A percentile compares a stretch with the other conserved stretches of the same genome.
phyloP scores from a whole-genome alignment of 1,284 basidiomycete species.

The Melampsora americana region DNA sequence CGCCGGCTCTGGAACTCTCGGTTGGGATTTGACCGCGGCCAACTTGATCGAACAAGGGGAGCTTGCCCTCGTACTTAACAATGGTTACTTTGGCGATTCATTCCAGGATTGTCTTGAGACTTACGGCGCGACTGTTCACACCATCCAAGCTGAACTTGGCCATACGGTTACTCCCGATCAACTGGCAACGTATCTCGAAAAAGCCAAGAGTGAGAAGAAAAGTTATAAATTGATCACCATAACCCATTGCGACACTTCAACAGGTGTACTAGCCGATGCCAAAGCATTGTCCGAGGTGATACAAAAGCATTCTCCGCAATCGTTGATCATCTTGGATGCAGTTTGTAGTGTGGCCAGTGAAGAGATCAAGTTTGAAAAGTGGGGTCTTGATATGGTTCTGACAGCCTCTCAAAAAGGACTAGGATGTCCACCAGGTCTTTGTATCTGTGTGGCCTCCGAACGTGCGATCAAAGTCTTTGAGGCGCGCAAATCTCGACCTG shows the following conservation, averaged over 20 bases:
- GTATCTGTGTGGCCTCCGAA: constrained; percentile 76
- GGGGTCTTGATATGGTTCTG: constrained; percentile 86
- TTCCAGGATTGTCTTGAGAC: constrained; percentile 69
- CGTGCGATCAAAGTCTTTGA: constrained; percentile 74
- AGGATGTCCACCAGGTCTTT: constrained; percentile 88
- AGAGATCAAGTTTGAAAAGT: constrained; percentile 87
- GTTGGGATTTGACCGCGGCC: constrained; percentile 75
- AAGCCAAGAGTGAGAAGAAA: constrained; percentile 48
- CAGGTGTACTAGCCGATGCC: constrained; percentile 79
- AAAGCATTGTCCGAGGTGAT: constrained; percentile 74
- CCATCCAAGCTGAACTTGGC: constrained; percentile 79
- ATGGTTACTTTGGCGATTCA: constrained; percentile 84
- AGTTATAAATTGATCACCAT: constrained; percentile 89
- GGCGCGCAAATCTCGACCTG: constrained; percentile 66
- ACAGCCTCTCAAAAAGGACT: constrained; percentile 93
- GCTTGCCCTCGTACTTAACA: constrained; percentile 58
- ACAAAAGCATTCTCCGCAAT: constrained; percentile 74
- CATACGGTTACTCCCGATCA: constrained; percentile 65
- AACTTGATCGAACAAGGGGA: constrained; percentile 79
- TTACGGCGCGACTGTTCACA: constrained; percentile 86
- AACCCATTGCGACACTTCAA: constrained; percentile 69
- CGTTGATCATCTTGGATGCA: constrained; percentile 80
- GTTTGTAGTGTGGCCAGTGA: constrained; percentile 96
- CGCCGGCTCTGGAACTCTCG: constrained; percentile 88
- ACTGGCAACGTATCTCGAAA: constrained; percentile 68